Conservation (phyloP, 2,329 filamentous ascomycete genomes). For the Hypoxylon sp. region DNA sequence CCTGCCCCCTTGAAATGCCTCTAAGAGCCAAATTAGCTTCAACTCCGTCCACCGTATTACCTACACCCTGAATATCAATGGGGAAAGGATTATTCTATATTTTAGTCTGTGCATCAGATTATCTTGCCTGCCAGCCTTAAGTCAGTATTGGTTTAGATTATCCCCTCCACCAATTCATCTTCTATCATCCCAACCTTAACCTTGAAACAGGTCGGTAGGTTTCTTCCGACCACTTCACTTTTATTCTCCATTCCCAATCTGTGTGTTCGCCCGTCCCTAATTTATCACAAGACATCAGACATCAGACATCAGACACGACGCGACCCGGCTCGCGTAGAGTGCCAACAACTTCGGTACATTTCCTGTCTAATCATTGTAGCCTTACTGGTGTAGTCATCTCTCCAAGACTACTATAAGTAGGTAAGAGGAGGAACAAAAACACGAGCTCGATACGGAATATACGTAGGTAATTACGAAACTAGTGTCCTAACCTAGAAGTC, state of each 20-base stretch:
- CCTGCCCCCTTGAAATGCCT: slow-evolving; percentile 32
- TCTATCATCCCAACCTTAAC: slow-evolving; percentile 18
- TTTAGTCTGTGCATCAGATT: slow-evolving; percentile 18
- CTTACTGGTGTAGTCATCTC: slow-evolving; percentile 18
- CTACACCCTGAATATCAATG: slow-evolving; percentile 8
- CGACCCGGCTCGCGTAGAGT: slow-evolving; percentile 21
- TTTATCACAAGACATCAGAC: slow-evolving; percentile 21
- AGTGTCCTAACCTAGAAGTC: slow-evolving; percentile 10
- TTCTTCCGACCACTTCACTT: slow-evolving; percentile 30
- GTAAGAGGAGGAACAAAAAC: slow-evolving; percentile 10
- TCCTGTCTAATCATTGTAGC: slow-evolving; percentile 21
- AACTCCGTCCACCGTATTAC: slow-evolving; percentile 15
- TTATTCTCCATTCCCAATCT: slow-evolving; percentile 13
- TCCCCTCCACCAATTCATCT: not conserved
- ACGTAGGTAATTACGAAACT: slow-evolving; percentile 31
- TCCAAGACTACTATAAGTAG: slow-evolving; percentile 11
- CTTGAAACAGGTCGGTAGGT: slow-evolving; percentile 28
- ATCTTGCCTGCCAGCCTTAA: slow-evolving; percentile 20
- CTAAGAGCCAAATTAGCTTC: slow-evolving; percentile 23
- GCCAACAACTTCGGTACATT: slow-evolving; percentile 14
- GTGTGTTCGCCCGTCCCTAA: slow-evolving; percentile 15
- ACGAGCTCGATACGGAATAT: slow-evolving; percentile 5
- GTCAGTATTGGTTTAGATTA: slow-evolving; percentile 17
- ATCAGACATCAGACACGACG: slow-evolving; percentile 18
- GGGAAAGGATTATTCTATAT: slow-evolving; percentile 10